phyloP scores from a whole-genome alignment of 768 basidiomycete genomes.

The Boletus speciosus region DNA sequence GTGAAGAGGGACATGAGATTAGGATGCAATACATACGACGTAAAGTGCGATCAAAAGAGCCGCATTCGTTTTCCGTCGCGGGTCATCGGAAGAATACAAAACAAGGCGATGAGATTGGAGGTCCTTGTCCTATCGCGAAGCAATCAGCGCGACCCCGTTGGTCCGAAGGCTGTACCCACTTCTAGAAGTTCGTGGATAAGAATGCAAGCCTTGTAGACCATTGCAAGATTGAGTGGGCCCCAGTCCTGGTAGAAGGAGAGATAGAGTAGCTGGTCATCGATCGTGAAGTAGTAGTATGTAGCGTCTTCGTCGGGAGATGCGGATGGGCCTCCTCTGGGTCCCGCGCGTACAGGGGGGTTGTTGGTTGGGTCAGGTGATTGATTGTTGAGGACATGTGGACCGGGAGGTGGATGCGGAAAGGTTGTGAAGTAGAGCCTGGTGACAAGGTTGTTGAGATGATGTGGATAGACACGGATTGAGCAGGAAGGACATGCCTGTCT shows the following conservation, averaged over 20 bases:
- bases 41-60: constrained; percentile 93
- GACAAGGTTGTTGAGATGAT: neutral
- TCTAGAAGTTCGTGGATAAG: constrained; percentile 86
- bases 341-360: constrained; percentile 60
- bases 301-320: constrained; percentile 71
- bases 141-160: constrained; percentile 24
- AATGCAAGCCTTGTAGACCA: constrained; percentile 91
- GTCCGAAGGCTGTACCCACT: constrained; percentile 40
- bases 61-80: constrained; percentile 87
- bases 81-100: constrained; percentile 84
- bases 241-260: constrained; percentile 94
- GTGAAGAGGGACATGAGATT: constrained; percentile 15
- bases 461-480: constrained; percentile 4
- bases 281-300: constrained; percentile 85
- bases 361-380: constrained; percentile 48
- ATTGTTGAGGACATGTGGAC: constrained; percentile 61
- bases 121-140: constrained; percentile 60
- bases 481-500: constrained; percentile 54
- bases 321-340: constrained; percentile 55
- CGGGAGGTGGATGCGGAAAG: constrained; percentile 75
- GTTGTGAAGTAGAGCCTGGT: constrained; percentile 83
- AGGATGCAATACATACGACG: constrained; percentile 54
- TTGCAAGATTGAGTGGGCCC: constrained; percentile 89
- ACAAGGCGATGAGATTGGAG: constrained; percentile 72
- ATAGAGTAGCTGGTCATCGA: constrained; percentile 90